Evolutionary conservation across 371 early-diverging fungal genomes (phyloP).

Genomic region (Actinomortierella ambigua): DNA sequence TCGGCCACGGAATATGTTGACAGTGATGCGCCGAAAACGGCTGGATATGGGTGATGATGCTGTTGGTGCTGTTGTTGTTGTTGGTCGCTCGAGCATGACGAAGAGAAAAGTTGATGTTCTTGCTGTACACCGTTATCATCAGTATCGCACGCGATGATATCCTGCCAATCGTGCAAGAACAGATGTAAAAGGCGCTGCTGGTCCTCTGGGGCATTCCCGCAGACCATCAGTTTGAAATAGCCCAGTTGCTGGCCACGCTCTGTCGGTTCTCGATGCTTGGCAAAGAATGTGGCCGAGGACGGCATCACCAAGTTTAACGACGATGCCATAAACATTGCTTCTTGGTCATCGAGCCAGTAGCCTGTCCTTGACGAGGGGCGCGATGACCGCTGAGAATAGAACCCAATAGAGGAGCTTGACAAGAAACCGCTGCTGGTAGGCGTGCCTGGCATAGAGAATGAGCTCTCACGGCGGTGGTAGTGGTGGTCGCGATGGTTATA

Average conservation of each 20-base stretch:
- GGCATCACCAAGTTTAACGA: slow-evolving; percentile 37
- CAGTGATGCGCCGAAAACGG: too few relatives aligned
- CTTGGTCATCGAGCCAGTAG: slow-evolving; percentile 33
- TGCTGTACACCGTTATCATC: slow-evolving; percentile 33
- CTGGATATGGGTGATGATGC: too few relatives aligned
- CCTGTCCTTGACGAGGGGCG: slow-evolving; percentile 31
- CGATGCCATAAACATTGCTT: slow-evolving; percentile 7
- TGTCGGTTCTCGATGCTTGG: slow-evolving; percentile 24
- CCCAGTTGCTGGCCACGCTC: slow-evolving; percentile 23
- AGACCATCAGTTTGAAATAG: slow-evolving; percentile 30
- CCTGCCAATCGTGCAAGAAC: slow-evolving; percentile 16
- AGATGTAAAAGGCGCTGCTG: too few relatives aligned
- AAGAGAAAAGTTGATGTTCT: background rate
- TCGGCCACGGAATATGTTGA: too few relatives aligned
- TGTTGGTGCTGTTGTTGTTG: too few relatives aligned
- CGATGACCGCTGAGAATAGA: slow-evolving; percentile 26
- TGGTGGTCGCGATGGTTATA: background rate
- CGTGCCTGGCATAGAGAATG: slow-evolving; percentile 12
- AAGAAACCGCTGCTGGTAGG: slow-evolving; percentile 27
- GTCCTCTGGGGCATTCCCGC: slow-evolving; percentile 1
- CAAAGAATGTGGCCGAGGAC: slow-evolving; percentile 26
- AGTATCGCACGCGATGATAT: slow-evolving; percentile 31
- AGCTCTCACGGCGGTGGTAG: background rate
- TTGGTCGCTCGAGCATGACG: too few relatives aligned
- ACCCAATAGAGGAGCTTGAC: slow-evolving; percentile 27